These are phyloP conservation scores for Colletotrichum tabaci DNA, from an alignment of 2,329 filamentous ascomycete genomes.

Conservation along the genomic window DNA sequence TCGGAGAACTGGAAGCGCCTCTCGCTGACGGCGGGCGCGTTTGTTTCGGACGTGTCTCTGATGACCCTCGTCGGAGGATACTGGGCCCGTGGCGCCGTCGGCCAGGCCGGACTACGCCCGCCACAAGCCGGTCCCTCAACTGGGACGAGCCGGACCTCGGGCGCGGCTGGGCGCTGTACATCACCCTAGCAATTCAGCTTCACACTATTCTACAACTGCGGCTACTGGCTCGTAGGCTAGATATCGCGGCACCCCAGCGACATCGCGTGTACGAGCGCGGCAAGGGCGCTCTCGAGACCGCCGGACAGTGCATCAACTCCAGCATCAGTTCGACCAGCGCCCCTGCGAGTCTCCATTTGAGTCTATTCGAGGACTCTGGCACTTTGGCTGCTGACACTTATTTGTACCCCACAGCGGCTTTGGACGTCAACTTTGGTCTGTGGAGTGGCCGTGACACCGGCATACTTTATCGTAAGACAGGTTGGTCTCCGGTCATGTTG, in stretches of 20 bases:
- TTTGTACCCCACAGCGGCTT: conserved; percentile 5
- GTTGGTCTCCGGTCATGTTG: conserved; percentile 5
- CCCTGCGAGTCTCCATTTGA: conserved; percentile 30
- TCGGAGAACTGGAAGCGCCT: conserved; percentile 41
- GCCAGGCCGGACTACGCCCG: conserved; percentile 48
- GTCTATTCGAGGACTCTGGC: neutral
- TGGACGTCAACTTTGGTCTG: conserved; percentile 21
- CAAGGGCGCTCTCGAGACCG: conserved; percentile 47
- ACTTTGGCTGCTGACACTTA: neutral
- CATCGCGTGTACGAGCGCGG: conserved; percentile 46
- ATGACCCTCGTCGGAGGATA: conserved; percentile 48
- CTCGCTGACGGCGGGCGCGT: conserved; percentile 43
- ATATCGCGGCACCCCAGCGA: conserved; percentile 47
- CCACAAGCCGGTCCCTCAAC: conserved; percentile 47
- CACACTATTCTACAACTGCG: conserved; percentile 51
- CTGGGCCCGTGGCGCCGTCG: conserved; percentile 49
- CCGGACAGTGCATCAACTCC: conserved; percentile 48
- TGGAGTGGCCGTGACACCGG: conserved; percentile 2
- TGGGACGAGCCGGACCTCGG: conserved; percentile 48
- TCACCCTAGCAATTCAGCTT: conserved; percentile 52
- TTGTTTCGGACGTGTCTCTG: conserved; percentile 45
- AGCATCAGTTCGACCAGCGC: conserved; percentile 51
- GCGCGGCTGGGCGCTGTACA: conserved; percentile 50
- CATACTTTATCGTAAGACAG: conserved; percentile 17
- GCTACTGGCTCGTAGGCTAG: conserved; percentile 52